Conservation (phyloP, 805 yeast genomes). For the Saturnispora diversa region DNA sequence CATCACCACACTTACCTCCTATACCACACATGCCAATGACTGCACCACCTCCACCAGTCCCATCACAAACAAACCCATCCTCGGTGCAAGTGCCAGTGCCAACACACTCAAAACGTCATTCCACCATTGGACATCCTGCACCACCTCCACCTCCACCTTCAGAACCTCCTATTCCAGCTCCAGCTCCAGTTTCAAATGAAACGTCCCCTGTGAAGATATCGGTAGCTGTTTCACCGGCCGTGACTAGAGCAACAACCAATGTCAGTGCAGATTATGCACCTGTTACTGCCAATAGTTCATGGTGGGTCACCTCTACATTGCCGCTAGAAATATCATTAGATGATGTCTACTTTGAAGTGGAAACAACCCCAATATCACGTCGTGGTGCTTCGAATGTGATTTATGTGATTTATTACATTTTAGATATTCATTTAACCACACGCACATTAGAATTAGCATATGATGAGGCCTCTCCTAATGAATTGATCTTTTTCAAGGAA, state of each 20-base stretch:
- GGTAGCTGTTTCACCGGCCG: background rate
- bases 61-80: constrained; percentile 16
- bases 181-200: background rate
- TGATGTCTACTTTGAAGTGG: constrained; percentile 58
- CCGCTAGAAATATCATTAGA: constrained; percentile 44
- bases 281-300: constrained; percentile 27
- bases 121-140: constrained; percentile 11
- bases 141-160: constrained; percentile 21
- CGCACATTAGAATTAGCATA: constrained; percentile 50
- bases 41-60: constrained; percentile 17
- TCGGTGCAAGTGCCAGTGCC: constrained; percentile 11
- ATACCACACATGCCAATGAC: constrained; percentile 3
- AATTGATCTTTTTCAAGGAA: constrained; percentile 36
- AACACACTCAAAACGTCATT: background rate
- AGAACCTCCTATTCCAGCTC: constrained; percentile 10
- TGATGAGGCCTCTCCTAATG: constrained; percentile 45
- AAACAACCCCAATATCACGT: constrained; percentile 44
- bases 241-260: constrained; percentile 1
- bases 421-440: constrained; percentile 68
- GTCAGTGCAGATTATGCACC: constrained; percentile 1
- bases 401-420: constrained; percentile 59
- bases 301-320: constrained; percentile 62
- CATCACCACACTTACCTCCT: constrained; percentile 1
- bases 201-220: background rate
- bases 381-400: constrained; percentile 45